phyloP scores from a whole-genome alignment of 805 yeast genomes.

The Metschnikowia vanudenii region DNA sequence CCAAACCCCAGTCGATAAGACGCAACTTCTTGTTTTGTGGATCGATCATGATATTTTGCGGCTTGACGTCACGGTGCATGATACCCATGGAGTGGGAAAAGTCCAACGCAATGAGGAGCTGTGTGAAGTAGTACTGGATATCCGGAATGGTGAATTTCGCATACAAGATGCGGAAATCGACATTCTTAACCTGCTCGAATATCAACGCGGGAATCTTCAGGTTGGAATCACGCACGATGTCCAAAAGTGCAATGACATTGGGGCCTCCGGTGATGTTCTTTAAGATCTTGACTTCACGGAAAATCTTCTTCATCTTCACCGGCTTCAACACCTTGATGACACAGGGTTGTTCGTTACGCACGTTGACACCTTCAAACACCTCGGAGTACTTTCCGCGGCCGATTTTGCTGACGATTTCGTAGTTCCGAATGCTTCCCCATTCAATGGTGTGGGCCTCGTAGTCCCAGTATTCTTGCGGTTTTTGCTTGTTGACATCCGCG shows the following conservation, averaged over 20 bases:
- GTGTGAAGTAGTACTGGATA: constrained; percentile 78
- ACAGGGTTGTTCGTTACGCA: constrained; percentile 58
- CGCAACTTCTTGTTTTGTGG: constrained; percentile 67
- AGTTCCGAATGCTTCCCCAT: constrained; percentile 47
- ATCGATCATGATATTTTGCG: constrained; percentile 94
- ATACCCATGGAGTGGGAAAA: constrained; percentile 93
- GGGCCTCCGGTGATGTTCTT: constrained; percentile 85
- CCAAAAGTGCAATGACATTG: constrained; percentile 72
- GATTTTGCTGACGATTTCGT: constrained; percentile 78
- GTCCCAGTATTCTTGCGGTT: constrained; percentile 81
- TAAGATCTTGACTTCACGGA: constrained; percentile 82
- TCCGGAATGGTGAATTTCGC: constrained; percentile 74
- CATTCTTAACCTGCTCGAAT: constrained; percentile 80
- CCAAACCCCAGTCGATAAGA: constrained; percentile 93
- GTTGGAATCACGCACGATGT: constrained; percentile 77
- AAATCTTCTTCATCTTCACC: constrained; percentile 87
- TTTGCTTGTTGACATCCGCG: constrained; percentile 65
- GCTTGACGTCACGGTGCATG: constrained; percentile 94
- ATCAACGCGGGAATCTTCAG: constrained; percentile 83
- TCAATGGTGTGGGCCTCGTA: constrained; percentile 58
- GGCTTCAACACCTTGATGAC: constrained; percentile 92
- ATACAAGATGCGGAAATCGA: constrained; percentile 78
- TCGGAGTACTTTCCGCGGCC: constrained; percentile 97
- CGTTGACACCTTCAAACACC: constrained; percentile 81
- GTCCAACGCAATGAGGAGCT: constrained; percentile 79